phyloP scores from a whole-genome alignment of 768 basidiomycete species.

The Tylopilus intermedius region DNA sequence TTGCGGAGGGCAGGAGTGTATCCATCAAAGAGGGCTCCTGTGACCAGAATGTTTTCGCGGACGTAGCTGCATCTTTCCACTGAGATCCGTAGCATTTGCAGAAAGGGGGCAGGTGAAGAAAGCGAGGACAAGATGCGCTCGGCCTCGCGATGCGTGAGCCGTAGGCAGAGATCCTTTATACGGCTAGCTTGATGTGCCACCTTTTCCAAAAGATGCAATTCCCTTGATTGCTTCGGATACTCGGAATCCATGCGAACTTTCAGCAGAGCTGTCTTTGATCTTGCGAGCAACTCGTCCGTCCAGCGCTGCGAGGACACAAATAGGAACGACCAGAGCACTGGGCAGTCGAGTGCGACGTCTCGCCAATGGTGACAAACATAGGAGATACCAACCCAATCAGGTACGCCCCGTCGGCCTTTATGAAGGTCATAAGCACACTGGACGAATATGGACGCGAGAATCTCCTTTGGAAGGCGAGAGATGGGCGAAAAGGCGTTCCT shows the following conservation, averaged over 20 bases:
- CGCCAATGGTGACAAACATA: slow-evolving; percentile 38
- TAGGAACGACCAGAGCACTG: slow-evolving; percentile 38
- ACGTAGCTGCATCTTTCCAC: slow-evolving; percentile 17
- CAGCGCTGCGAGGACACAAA: slow-evolving; percentile 32
- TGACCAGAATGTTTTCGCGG: slow-evolving; percentile 22
- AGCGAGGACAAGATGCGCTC: slow-evolving; percentile 25
- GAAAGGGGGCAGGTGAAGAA: slow-evolving; percentile 27
- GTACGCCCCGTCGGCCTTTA: background rate
- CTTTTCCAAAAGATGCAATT: slow-evolving; percentile 29
- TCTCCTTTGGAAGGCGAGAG: slow-evolving; percentile 20
- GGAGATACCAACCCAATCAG: slow-evolving; percentile 22
- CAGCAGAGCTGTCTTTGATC: slow-evolving; percentile 40
- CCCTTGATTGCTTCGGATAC: slow-evolving; percentile 24
- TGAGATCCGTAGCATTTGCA: slow-evolving; percentile 28
- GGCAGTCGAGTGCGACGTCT: slow-evolving; percentile 36
- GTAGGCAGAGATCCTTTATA: slow-evolving; percentile 31
- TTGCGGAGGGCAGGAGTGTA: slow-evolving; percentile 32
- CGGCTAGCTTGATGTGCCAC: slow-evolving; percentile 32
- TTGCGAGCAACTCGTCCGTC: slow-evolving; percentile 40
- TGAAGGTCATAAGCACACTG: slow-evolving; percentile 2
- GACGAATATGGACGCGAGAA: slow-evolving; percentile 22
- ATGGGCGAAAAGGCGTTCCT: slow-evolving; percentile 16
- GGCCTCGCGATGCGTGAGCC: slow-evolving; percentile 12
- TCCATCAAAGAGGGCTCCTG: slow-evolving; percentile 27
- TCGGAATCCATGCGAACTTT: slow-evolving; percentile 21